A percentile compares a stretch with the other conserved stretches of the same genome.
Conservation (phyloP, 2,329 filamentous ascomycete genomes). For the Hypoxylon sp. region DNA sequence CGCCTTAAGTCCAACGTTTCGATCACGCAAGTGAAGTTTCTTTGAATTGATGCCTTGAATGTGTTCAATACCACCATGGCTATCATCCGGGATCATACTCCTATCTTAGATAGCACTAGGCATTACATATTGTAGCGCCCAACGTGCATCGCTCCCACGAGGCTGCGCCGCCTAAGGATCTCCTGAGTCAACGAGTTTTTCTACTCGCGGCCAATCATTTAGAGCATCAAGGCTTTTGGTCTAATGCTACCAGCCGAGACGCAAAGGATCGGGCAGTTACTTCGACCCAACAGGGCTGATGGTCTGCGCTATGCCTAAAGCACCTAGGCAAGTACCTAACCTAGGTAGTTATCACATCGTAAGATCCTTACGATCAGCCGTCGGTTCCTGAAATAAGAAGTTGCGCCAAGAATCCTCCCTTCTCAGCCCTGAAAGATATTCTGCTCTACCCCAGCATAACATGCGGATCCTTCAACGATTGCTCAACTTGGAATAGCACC, state of each 20-base stretch:
- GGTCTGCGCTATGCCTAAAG: background rate
- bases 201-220: background rate
- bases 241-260: background rate
- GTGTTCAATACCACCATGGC: too few species aligned
- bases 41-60: too few species aligned
- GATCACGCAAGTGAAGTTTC: too few species aligned
- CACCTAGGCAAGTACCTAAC: background rate
- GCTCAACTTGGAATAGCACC: background rate
- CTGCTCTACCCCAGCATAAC: background rate
- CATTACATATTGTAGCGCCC: background rate
- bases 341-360: background rate
- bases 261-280: background rate
- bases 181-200: background rate
- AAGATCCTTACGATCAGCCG: background rate
- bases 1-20: too few species aligned
- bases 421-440: background rate
- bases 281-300: background rate
- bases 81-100: too few species aligned
- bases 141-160: conserved; percentile 5
- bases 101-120: background rate
- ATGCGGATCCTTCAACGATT: background rate
- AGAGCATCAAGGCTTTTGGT: too few species aligned
- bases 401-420: background rate
- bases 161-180: background rate
- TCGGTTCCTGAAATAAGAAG: background rate